Conservation (phyloP, 2,329 filamentous ascomycete genomes). For the Periconia digitata region DNA sequence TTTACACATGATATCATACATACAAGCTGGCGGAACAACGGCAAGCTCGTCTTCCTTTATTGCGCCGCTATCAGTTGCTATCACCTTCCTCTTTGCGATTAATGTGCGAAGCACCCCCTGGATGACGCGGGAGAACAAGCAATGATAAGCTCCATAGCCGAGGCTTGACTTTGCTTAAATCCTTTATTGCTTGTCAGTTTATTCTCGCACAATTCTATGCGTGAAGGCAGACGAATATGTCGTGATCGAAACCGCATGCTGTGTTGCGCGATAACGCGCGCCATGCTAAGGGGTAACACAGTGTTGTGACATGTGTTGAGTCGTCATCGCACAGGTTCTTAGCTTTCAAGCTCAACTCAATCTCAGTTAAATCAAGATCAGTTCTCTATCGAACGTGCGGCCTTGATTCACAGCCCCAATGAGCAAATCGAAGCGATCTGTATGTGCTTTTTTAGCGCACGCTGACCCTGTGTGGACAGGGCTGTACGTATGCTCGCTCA, state of each 20-base stretch:
- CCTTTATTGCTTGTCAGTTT: too few relatives aligned
- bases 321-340: not conserved
- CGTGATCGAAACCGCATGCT: not conserved
- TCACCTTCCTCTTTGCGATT: conserved; percentile 17
- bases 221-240: too few relatives aligned
- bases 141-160: conserved; percentile 13
- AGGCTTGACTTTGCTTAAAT: conserved; percentile 10
- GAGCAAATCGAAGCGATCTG: not conserved
- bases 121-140: conserved; percentile 8
- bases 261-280: not conserved
- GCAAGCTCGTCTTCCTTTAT: too few relatives aligned
- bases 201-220: too few relatives aligned
- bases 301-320: not conserved
- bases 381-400: not conserved
- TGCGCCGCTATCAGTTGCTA: not conserved
- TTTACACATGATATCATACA: not conserved
- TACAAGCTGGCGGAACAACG: not conserved
- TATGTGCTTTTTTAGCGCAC: conserved; percentile 1
- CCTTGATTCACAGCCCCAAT: not conserved
- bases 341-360: not conserved
- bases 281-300: not conserved
- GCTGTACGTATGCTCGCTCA: conserved; percentile 2
- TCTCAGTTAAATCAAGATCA: too few relatives aligned
- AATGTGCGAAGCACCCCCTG: not conserved
- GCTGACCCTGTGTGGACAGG: not conserved